Conservation (phyloP, 495 filamentous ascomycete species). For the Jackrogersella multiformis region DNA sequence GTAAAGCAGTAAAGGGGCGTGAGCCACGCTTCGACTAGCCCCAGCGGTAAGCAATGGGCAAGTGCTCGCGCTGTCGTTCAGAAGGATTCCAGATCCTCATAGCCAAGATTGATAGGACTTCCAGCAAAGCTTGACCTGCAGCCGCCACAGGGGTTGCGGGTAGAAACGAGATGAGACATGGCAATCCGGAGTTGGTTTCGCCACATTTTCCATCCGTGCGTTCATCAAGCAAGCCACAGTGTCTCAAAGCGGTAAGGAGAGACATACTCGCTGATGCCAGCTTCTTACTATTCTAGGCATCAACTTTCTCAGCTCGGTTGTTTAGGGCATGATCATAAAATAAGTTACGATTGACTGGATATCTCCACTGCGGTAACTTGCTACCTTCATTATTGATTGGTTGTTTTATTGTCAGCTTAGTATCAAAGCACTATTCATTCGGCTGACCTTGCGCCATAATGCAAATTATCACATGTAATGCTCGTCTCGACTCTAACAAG, state of each 20-base stretch:
- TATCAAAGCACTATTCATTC: too few species aligned
- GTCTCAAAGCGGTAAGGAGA: conserved; percentile 19
- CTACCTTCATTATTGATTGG: too few species aligned
- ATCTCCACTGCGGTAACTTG: too few species aligned
- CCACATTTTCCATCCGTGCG: conserved; percentile 21
- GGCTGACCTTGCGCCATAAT: too few species aligned
- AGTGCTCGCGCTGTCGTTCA: background rate
- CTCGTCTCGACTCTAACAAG: background rate
- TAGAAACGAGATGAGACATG: too few species aligned
- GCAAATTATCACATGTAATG: too few species aligned
- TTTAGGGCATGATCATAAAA: background rate
- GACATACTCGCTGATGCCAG: conserved; percentile 11
- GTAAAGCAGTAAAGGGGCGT: background rate
- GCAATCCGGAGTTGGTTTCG: conserved; percentile 5
- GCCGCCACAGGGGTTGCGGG: background rate
- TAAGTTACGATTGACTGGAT: too few species aligned
- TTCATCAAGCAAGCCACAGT: conserved; percentile 25
- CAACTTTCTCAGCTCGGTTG: background rate
- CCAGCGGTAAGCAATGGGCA: background rate
- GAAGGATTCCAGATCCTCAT: too few species aligned
- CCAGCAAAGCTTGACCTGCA: too few species aligned
- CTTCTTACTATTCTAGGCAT: conserved; percentile 16
- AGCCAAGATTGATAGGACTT: too few species aligned
- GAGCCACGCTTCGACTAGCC: background rate
- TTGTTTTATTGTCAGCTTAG: too few species aligned